Evolutionary conservation across 2,329 filamentous ascomycete species (phyloP), one percentile per base, ranked within the genome.

Genomic region (Calonectria pseudoreteaudii): DNA sequence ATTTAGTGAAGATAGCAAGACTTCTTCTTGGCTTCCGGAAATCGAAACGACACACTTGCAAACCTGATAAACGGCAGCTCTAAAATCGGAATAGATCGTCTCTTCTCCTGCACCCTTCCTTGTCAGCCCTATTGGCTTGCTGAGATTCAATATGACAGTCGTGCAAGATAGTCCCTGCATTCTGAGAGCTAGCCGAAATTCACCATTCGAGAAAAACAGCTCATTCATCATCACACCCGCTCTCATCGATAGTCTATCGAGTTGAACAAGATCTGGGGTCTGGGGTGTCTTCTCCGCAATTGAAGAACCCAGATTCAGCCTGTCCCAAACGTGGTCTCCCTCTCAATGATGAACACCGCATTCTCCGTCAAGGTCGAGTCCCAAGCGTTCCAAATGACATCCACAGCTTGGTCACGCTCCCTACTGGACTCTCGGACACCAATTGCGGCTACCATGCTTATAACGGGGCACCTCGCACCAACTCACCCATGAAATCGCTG

Each of bases 381-480:
- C 14, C 58, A 64, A 44, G 34, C 44, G 44, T 36, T 44, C 31
- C 47, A 56, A 52, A 31, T 18, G 36, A 20, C 23, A 36, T 47
- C 28, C 50, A n/a, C 50, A 31, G 36, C 20, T 6, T 26, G 36
- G 36, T 36, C 49, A 30, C 50, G 58, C 26, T 31, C 58, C 68
- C 36, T 50, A 47, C 28, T 31, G 36, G 26, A 13, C 60, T 62
- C 41, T 30, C 26, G 56, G 56, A n/a, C 41, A 28, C 41, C 18
- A 30, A n/a, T 71, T 66, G 52, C 34, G 44, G 34, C 30, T 13
- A 4, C n/a, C 23, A 74, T 80, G 74, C 71, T 58, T 20, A 10
- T 78, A 80, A 3, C 73, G 77, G 66, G 67, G 72, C 36, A 9
- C 3, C 1, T 56, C 52, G 38, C 71, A 72, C 72, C 41, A 52